A percentile compares a stretch with the other conserved stretches of the same genome.
phyloP scores from a whole-genome alignment of 352 stramenopile species.

The Globisporangium okanoganense region DNA sequence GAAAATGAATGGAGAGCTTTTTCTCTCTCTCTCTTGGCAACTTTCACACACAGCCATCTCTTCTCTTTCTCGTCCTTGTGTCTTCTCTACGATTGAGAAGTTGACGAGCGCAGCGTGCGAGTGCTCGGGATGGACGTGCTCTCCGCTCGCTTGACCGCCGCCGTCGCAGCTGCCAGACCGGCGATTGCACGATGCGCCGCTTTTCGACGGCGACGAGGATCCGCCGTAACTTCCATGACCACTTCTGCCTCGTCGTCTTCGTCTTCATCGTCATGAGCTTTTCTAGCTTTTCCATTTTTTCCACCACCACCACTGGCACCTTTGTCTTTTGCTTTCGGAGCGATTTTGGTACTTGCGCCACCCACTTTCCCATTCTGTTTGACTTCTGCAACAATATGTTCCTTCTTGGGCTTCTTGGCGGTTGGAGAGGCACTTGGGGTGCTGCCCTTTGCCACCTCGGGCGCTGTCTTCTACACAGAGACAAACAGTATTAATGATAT shows the following conservation, averaged over 20 bases:
- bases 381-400: background rate
- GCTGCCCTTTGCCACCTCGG: background rate
- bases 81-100: constrained; percentile 1
- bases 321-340: background rate
- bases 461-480: background rate
- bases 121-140: constrained; percentile 12
- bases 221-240: constrained; percentile 16
- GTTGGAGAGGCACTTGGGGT: background rate
- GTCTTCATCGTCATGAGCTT: constrained; percentile 6
- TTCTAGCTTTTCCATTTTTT: constrained; percentile 1
- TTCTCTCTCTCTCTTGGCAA: background rate
- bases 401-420: constrained; percentile 1
- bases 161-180: constrained; percentile 54
- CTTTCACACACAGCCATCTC: background rate
- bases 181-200: constrained; percentile 53
- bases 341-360: background rate
- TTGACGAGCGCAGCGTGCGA: constrained; percentile 36
- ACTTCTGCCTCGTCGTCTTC: constrained; percentile 17
- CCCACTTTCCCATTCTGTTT: background rate
- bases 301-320: background rate
- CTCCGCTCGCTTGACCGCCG: constrained; percentile 30
- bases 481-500: background rate
- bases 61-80: background rate
- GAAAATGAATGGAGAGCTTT: background rate
- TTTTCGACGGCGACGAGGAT: constrained; percentile 41